Evolutionary conservation across 805 yeast species (phyloP).

Genomic region (Monosporozyma servazzii): DNA sequence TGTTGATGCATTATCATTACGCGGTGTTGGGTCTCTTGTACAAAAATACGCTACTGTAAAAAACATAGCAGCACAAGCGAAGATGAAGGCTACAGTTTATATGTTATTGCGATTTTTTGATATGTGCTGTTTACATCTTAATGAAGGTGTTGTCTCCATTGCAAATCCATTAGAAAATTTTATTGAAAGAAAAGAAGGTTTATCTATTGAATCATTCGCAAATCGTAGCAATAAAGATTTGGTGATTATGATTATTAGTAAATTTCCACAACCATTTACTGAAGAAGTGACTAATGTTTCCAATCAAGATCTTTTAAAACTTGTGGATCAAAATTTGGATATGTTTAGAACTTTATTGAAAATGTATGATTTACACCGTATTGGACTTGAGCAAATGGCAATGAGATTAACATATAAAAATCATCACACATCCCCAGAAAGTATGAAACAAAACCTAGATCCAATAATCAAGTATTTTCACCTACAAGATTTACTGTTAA

Average conservation of each 20-base stretch:
- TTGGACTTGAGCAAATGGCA: conserved; percentile 11
- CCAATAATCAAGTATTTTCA: conserved; percentile 11
- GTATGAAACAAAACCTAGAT: conserved; percentile 3
- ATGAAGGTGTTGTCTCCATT: conserved; percentile 19
- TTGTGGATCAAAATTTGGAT: conserved; percentile 12
- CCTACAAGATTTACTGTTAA: conserved; percentile 17
- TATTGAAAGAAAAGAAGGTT: conserved; percentile 7
- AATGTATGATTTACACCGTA: conserved; percentile 12
- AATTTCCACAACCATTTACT: conserved; percentile 14
- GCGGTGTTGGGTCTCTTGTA: conserved; percentile 24
- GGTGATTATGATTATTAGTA: conserved; percentile 9
- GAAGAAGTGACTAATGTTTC: conserved; percentile 10
- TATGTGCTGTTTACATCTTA: conserved; percentile 18
- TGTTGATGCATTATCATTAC: conserved; percentile 19
- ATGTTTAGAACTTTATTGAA: conserved; percentile 16
- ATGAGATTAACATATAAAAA: conserved; percentile 3
- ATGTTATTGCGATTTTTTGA: conserved; percentile 23
- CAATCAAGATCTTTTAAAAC: conserved; percentile 4
- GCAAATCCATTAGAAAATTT: conserved; percentile 22
- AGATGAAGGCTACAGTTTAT: conserved; percentile 25
- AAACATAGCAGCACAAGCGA: not conserved
- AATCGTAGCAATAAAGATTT: conserved; percentile 12
- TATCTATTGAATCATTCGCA: not conserved
- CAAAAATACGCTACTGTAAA: conserved; percentile 5
- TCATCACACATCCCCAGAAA: not conserved